Conservation (phyloP, 1,284 basidiomycete genomes). For the Marasmius tenuissimus region DNA sequence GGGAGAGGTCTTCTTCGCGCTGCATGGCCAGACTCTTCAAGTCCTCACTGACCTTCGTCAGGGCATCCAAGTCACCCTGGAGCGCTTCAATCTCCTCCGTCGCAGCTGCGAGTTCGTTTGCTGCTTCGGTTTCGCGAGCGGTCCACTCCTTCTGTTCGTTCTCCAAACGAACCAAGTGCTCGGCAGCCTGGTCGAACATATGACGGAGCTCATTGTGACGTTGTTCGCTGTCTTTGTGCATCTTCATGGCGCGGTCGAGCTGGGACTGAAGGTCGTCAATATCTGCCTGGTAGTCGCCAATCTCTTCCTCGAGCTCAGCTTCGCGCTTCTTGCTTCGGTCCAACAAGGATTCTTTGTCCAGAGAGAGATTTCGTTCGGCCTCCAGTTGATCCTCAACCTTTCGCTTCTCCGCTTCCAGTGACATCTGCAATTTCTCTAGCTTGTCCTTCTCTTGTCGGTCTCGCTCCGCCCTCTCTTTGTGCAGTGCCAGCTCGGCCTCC, state of each 20-base stretch:
- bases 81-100: constrained; percentile 63
- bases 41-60: constrained; percentile 70
- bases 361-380: constrained; percentile 75
- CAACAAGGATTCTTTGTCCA: constrained; percentile 88
- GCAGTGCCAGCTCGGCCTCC: constrained; percentile 81
- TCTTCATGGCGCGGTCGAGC: constrained; percentile 76
- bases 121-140: constrained; percentile 58
- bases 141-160: constrained; percentile 73
- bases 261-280: constrained; percentile 86
- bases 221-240: constrained; percentile 78
- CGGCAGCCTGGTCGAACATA: constrained; percentile 82
- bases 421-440: constrained; percentile 77
- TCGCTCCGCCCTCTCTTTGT: constrained; percentile 83
- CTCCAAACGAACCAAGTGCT: constrained; percentile 81
- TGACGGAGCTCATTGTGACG: constrained; percentile 70
- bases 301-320: constrained; percentile 83
- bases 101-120: constrained; percentile 53
- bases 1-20: constrained; percentile 78
- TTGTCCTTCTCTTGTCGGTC: constrained; percentile 81
- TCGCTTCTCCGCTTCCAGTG: constrained; percentile 79
- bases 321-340: constrained; percentile 86
- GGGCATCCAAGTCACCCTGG: constrained; percentile 55
- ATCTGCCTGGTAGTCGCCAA: constrained; percentile 78
- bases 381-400: constrained; percentile 82
- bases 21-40: constrained; percentile 70